Percentiles rank a stretch among this genome's conserved stretches.
phyloP scores from a whole-genome alignment of 768 basidiomycete genomes.

The Russula brevipes region DNA sequence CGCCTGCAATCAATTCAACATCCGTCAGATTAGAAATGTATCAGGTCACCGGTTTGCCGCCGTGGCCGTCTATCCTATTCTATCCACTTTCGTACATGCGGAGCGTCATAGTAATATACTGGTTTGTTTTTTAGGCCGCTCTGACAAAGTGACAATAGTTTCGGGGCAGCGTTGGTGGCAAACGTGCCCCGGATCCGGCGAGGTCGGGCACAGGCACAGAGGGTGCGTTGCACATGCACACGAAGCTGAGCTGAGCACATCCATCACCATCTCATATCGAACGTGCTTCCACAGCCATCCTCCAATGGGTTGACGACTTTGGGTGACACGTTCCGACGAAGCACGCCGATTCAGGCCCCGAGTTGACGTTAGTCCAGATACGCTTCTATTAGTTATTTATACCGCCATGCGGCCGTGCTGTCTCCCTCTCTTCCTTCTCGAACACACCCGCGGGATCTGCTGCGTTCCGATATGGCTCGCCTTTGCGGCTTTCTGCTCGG shows the following conservation, averaged over 20 bases:
- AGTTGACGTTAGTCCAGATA: background rate
- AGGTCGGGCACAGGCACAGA: too few relatives aligned
- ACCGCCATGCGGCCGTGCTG: background rate
- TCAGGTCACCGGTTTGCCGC: background rate
- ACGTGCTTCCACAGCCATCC: too few relatives aligned
- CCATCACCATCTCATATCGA: too few relatives aligned
- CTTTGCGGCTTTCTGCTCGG: slow-evolving; percentile 1
- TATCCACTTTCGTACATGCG: background rate
- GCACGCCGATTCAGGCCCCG: background rate
- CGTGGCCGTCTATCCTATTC: background rate
- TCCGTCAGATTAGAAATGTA: background rate
- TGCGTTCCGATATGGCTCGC: background rate
- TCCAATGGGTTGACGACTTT: too few relatives aligned
- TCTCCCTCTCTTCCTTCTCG: background rate
- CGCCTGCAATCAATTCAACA: background rate
- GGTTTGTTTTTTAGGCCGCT: too few relatives aligned
- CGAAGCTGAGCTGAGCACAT: too few relatives aligned
- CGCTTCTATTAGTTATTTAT: slow-evolving; percentile 1
- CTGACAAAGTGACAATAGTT: too few relatives aligned
- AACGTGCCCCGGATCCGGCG: too few relatives aligned
- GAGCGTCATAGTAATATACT: too few relatives aligned
- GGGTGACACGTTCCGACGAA: too few relatives aligned
- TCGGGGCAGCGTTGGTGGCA: too few relatives aligned
- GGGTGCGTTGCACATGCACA: too few relatives aligned
- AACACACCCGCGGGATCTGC: background rate